Conservation (phyloP, 225 moss, liverwort and hornwort genomes). For the Takakia lepidozioides region DNA sequence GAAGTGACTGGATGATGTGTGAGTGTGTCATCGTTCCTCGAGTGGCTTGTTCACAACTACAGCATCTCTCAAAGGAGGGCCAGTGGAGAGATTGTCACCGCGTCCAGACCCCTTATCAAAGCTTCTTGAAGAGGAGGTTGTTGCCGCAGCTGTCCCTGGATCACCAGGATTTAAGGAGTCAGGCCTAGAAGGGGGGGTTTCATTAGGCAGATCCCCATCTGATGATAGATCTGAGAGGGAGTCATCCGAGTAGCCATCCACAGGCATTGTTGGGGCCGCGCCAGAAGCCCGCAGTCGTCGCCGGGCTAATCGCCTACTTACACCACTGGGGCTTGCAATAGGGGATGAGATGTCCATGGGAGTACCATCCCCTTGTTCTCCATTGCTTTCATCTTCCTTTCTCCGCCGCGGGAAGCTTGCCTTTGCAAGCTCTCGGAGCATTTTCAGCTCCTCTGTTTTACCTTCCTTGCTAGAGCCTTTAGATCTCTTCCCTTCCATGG, state of each 20-base stretch:
- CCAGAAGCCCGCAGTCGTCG: constrained; percentile 26
- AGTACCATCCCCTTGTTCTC: constrained; percentile 30
- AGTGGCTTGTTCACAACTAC: constrained; percentile 19
- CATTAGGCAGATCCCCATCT: constrained; percentile 30
- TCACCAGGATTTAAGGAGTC: constrained; percentile 21
- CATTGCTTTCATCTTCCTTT: constrained; percentile 29
- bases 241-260: constrained; percentile 20
- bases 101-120: constrained; percentile 41
- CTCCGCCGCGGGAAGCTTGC: constrained; percentile 65
- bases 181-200: constrained; percentile 27
- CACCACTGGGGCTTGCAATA: constrained; percentile 27
- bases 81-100: constrained; percentile 41
- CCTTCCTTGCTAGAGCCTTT: constrained; percentile 38
- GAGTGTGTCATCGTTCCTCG: constrained; percentile 42
- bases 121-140: constrained; percentile 41
- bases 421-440: constrained; percentile 70
- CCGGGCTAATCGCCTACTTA: constrained; percentile 10
- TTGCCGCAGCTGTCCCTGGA: constrained; percentile 11
- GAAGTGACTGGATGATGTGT: no score
- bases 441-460: constrained; percentile 65
- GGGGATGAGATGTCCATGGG: constrained; percentile 46
- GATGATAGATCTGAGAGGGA: constrained; percentile 27
- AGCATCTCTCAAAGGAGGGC: constrained; percentile 38
- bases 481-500: constrained; percentile 51
- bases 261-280: constrained; percentile 14